Conservation (phyloP, 768 basidiomycete species). For the Agrocybe pediades region DNA sequence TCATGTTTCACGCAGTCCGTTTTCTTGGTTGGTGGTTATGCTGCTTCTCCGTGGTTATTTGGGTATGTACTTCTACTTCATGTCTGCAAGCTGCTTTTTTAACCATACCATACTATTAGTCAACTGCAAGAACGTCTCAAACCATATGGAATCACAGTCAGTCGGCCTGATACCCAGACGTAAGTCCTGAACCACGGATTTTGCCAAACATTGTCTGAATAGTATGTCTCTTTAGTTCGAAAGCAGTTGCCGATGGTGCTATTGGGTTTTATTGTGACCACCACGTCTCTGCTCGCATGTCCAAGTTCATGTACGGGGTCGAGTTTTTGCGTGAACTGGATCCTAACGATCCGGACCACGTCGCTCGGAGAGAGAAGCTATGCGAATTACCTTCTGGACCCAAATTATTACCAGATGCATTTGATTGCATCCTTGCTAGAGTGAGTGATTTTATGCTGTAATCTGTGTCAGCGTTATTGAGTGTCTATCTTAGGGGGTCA, state of each 20-base stretch:
- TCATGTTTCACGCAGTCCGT: constrained; percentile 54
- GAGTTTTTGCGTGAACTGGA: constrained; percentile 75
- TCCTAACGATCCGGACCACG: constrained; percentile 64
- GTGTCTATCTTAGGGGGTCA: constrained; percentile 50
- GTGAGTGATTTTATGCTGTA: constrained; percentile 37
- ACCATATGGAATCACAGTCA: constrained; percentile 59
- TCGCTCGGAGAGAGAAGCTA: constrained; percentile 60
- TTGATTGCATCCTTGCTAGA: constrained; percentile 76
- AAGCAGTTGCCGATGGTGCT: constrained; percentile 84
- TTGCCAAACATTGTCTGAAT: not conserved
- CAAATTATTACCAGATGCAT: constrained; percentile 77
- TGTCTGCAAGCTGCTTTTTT: not conserved
- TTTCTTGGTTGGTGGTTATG: constrained; percentile 83
- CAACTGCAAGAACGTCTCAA: constrained; percentile 73
- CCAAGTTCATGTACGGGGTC: constrained; percentile 82
- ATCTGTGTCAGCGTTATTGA: not conserved
- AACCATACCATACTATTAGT: constrained; percentile 15
- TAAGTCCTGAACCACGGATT: constrained; percentile 32
- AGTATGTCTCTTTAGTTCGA: constrained; percentile 50
- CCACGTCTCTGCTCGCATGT: constrained; percentile 79
- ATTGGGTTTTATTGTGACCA: constrained; percentile 86
- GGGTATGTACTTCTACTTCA: constrained; percentile 25
- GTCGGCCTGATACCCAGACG: constrained; percentile 81
- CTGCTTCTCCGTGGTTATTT: constrained; percentile 82
- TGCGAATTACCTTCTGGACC: constrained; percentile 80